Percentiles rank a stretch among this genome's conserved stretches.
Evolutionary conservation across 176 grass and related monocot genomes (phyloP).

Genomic region (Thalia dealbata): DNA sequence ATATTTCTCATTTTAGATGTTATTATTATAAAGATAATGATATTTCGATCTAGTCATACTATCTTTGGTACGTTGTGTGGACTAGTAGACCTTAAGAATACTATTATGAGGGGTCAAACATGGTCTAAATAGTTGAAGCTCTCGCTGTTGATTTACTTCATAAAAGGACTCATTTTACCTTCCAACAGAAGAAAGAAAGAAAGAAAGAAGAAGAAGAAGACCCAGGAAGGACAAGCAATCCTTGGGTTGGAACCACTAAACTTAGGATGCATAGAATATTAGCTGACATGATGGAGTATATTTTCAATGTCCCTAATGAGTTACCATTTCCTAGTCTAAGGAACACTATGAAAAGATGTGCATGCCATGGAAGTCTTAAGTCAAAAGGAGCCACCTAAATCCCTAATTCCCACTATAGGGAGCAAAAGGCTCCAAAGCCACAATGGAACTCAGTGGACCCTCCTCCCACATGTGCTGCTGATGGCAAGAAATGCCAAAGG

Average conservation of each 20-base stretch:
- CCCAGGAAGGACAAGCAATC: no score
- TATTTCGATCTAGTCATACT: no score
- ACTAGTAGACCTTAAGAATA: no score
- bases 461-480: not conserved
- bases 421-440: not conserved
- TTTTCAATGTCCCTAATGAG: not conserved
- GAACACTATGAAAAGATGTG: not conserved
- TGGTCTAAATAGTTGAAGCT: no score
- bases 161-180: no score
- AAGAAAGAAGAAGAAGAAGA: no score
- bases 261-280: not conserved
- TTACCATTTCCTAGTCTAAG: not conserved
- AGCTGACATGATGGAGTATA: not conserved
- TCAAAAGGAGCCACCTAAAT: not conserved
- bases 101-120: no score
- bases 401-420: not conserved
- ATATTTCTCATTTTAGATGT: no score
- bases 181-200: no score
- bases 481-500: not conserved
- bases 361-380: not conserved
- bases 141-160: no score
- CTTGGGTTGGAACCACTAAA: not conserved
- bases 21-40: no score
- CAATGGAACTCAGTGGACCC: not conserved
- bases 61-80: no score